Conservation (phyloP, 73 alveolate genomes). For the Tetrahymena elliotti region DNA sequence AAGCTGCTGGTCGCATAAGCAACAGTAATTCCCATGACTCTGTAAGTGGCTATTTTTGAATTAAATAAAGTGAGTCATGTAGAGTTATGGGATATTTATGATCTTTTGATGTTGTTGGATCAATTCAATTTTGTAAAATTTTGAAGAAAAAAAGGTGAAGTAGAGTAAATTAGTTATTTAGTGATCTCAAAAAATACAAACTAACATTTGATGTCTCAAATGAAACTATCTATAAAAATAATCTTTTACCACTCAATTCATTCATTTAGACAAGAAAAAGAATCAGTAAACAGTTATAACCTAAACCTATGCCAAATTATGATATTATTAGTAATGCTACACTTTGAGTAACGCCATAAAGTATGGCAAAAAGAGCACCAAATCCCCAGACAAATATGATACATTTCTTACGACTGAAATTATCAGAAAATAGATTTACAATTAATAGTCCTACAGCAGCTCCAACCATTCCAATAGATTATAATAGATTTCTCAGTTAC, state of each 20-base stretch:
- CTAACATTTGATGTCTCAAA: neutral
- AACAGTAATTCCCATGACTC: neutral
- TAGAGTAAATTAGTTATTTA: neutral
- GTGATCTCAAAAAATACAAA: neutral
- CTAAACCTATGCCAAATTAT: neutral
- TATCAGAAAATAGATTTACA: neutral
- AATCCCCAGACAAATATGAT: neutral
- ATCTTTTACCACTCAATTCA: neutral
- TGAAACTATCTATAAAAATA: neutral
- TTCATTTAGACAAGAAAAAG: neutral
- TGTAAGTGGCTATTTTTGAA: neutral
- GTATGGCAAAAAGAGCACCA: neutral
- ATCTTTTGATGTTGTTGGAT: neutral
- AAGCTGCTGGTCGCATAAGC: neutral
- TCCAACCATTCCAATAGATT: neutral
- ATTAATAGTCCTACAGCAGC: neutral
- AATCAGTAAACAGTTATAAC: neutral
- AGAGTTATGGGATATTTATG: neutral
- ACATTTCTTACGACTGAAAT: neutral
- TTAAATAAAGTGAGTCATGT: neutral
- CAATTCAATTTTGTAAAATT: too few species aligned
- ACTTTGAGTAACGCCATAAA: neutral
- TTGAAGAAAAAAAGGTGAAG: neutral
- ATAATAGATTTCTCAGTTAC: neutral
- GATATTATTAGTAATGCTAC: neutral